Percentiles rank a stretch among this genome's conserved stretches.
phyloP scores from a whole-genome alignment of 2,329 filamentous ascomycete species.

The Paramyrothecium roridum region DNA sequence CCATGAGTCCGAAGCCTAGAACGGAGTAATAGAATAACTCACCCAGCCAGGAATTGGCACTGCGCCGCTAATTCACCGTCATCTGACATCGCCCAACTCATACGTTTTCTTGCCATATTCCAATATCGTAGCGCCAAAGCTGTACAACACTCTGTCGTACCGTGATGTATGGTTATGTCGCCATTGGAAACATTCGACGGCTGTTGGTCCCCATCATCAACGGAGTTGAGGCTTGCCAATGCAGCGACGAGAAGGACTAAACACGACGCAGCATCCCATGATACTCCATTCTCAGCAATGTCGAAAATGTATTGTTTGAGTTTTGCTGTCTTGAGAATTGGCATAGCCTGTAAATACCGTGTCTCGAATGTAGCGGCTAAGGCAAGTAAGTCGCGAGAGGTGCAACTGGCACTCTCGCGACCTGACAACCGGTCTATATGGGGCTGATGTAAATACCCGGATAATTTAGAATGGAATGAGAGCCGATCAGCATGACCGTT shows the following conservation, averaged over 20 bases:
- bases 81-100: neutral
- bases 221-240: neutral
- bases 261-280: slow-evolving; percentile 2
- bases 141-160: neutral
- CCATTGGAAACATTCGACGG: neutral
- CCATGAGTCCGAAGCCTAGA: neutral
- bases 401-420: neutral
- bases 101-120: slow-evolving; percentile 4
- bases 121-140: neutral
- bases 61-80: neutral
- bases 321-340: neutral
- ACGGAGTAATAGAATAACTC: neutral
- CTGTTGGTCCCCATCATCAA: neutral
- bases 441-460: no score
- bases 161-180: neutral
- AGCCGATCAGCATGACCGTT: neutral
- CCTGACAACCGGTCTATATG: neutral
- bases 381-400: neutral
- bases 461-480: neutral
- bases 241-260: slow-evolving; percentile 3
- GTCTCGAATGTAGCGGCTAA: neutral
- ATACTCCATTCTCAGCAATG: slow-evolving; percentile 1
- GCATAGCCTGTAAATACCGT: neutral
- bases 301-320: neutral
- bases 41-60: slow-evolving; percentile 6